Evolutionary conservation across 1,139 yeast genomes (phyloP).

Genomic region (Suhomyces bribrorum): DNA sequence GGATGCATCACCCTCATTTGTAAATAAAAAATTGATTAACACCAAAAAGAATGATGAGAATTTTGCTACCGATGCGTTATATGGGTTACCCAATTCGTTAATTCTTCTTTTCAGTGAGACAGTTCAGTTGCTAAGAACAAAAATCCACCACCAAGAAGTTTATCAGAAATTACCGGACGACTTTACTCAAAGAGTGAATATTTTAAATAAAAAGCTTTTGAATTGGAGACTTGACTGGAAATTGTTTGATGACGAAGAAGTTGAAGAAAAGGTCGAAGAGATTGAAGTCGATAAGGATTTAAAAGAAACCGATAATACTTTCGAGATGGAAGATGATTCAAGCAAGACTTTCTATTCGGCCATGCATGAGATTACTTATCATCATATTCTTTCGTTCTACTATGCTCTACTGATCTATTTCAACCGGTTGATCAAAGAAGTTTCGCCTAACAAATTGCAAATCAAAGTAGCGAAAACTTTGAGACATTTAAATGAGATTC

Average conservation of each 20-base stretch:
- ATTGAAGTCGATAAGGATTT: slow-evolving; percentile 10
- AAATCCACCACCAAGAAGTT: slow-evolving; percentile 49
- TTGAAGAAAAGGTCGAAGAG: slow-evolving; percentile 7
- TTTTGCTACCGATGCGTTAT: slow-evolving; percentile 76
- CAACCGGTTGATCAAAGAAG: slow-evolving; percentile 62
- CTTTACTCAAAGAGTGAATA: slow-evolving; percentile 46
- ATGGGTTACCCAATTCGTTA: slow-evolving; percentile 82
- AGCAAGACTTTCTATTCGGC: slow-evolving; percentile 47
- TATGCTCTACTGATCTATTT: slow-evolving; percentile 76
- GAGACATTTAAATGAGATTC: slow-evolving; percentile 65
- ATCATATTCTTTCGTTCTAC: slow-evolving; percentile 80
- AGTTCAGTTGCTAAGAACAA: slow-evolving; percentile 63
- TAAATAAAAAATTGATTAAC: slow-evolving; percentile 45
- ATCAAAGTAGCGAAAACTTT: slow-evolving; percentile 62
- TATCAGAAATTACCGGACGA: slow-evolving; percentile 38
- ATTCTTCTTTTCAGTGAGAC: slow-evolving; percentile 71
- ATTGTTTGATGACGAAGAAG: slow-evolving; percentile 25
- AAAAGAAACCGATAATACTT: slow-evolving; percentile 3
- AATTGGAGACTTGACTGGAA: slow-evolving; percentile 74
- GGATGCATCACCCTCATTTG: slow-evolving; percentile 42
- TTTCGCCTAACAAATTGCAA: slow-evolving; percentile 55
- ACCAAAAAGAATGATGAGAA: slow-evolving; percentile 52
- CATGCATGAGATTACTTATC: slow-evolving; percentile 74
- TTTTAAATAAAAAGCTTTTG: slow-evolving; percentile 52
- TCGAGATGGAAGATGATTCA: slow-evolving; percentile 15